Percentiles rank a stretch among this genome's conserved stretches.
phyloP scores from a whole-genome alignment of 257 asterid genomes.

The Jaltomata sinuosa region DNA sequence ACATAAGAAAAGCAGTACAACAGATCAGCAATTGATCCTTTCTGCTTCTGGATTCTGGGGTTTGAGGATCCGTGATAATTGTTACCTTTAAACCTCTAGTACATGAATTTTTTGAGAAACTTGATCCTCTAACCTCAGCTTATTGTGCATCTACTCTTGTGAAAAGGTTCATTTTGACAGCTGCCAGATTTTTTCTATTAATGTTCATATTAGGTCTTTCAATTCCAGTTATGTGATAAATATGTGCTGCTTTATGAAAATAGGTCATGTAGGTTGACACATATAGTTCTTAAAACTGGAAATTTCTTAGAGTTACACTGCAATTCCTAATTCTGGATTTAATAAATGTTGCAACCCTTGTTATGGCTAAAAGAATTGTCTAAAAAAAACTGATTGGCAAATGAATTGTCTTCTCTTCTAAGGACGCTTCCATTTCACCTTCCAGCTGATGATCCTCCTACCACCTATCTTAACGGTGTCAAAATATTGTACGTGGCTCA shows the following conservation, averaged over 20 bases:
- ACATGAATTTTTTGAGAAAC: not conserved
- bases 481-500: not conserved
- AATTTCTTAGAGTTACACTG: not conserved
- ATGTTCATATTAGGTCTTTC: not conserved
- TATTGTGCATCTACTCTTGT: not conserved
- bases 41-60: not conserved
- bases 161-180: not conserved
- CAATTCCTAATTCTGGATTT: not conserved
- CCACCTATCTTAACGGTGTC: not conserved
- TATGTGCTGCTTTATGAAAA: not conserved
- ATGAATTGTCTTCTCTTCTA: not conserved
- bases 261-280: not conserved
- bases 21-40: not conserved
- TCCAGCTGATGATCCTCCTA: not conserved
- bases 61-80: not conserved
- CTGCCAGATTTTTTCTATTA: not conserved
- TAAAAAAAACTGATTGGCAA: not conserved
- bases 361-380: not conserved
- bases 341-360: not conserved
- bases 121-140: not conserved
- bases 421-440: not conserved
- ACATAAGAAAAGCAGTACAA: not conserved
- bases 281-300: not conserved
- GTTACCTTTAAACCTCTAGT: not conserved
- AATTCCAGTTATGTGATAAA: not conserved